Percentiles rank a stretch among this genome's conserved stretches.
Evolutionary conservation across 2,329 filamentous ascomycete genomes (phyloP).

Genomic region (Curvularia eragrostidis): DNA sequence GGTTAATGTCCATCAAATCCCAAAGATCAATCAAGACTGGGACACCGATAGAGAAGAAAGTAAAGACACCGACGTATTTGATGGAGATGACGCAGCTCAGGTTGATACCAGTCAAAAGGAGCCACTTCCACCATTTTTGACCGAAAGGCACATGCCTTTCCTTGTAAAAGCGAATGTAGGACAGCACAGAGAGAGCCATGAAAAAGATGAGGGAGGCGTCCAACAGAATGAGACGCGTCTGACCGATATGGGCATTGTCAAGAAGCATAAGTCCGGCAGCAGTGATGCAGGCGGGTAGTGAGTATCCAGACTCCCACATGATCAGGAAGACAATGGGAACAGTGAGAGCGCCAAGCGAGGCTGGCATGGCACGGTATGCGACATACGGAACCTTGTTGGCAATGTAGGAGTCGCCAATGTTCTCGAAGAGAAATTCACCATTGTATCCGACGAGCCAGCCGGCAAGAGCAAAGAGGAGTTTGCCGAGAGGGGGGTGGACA

Average conservation of each 20-base stretch:
- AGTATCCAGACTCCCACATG: conserved; percentile 99
- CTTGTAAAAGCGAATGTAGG: conserved; percentile 98
- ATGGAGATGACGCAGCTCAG: conserved; percentile 98
- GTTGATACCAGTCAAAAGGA: conserved; percentile 90
- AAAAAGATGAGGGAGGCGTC: conserved; percentile 93
- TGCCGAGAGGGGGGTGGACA: conserved; percentile 96
- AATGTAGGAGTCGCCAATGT: conserved; percentile 98
- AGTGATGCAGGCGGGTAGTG: conserved; percentile 86
- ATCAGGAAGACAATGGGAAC: conserved; percentile 94
- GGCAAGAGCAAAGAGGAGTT: conserved; percentile 95
- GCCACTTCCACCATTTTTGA: conserved; percentile 99
- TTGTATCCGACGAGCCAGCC: conserved; percentile 98
- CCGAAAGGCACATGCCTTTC: conserved; percentile 86
- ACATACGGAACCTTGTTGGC: conserved; percentile 97
- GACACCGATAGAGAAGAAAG: conserved; percentile 94
- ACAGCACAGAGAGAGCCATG: conserved; percentile 93
- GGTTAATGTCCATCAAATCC: conserved; percentile 90
- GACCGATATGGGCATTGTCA: conserved; percentile 96
- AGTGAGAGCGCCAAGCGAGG: conserved; percentile 87
- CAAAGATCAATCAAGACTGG: conserved; percentile 94
- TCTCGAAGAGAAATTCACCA: conserved; percentile 97
- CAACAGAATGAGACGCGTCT: conserved; percentile 92
- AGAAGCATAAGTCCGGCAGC: conserved; percentile 87
- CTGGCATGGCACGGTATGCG: conserved; percentile 91
- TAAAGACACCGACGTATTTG: conserved; percentile 97